Evolutionary conservation across 169 alveolate species (phyloP).

Genomic region (Plasmodium reichenowi): DNA sequence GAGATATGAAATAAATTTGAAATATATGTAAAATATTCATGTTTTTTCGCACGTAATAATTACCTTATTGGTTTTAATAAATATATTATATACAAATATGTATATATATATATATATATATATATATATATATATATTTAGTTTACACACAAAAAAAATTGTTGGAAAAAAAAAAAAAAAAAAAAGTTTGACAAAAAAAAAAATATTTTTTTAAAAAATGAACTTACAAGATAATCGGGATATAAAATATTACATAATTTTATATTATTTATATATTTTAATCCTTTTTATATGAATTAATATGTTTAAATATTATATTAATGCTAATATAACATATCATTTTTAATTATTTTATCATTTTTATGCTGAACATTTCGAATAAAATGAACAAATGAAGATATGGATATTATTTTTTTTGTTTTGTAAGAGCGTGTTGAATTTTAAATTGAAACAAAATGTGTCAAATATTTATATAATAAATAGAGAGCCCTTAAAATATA

Average conservation of each 20-base stretch:
- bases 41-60: too few relatives aligned
- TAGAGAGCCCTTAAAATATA: constrained; percentile 17
- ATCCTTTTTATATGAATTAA: neutral
- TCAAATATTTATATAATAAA: constrained; percentile 23
- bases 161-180: too few relatives aligned
- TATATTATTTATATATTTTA: too few relatives aligned
- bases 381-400: constrained; percentile 73
- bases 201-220: too few relatives aligned
- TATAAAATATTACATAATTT: neutral
- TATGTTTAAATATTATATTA: neutral
- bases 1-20: too few relatives aligned
- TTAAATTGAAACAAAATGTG: constrained; percentile 21
- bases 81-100: too few relatives aligned
- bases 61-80: too few relatives aligned
- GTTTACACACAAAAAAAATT: too few relatives aligned
- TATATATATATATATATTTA: too few relatives aligned
- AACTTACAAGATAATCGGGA: neutral
- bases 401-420: constrained; percentile 37
- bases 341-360: constrained; percentile 2
- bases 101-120: too few relatives aligned
- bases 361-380: neutral
- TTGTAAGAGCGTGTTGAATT: constrained; percentile 39
- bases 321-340: neutral
- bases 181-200: too few relatives aligned
- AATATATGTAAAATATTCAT: too few relatives aligned